These are phyloP conservation scores for Rutstroemia sp. DNA, from an alignment of 2,329 filamentous ascomycete species.

Conservation along the genomic window DNA sequence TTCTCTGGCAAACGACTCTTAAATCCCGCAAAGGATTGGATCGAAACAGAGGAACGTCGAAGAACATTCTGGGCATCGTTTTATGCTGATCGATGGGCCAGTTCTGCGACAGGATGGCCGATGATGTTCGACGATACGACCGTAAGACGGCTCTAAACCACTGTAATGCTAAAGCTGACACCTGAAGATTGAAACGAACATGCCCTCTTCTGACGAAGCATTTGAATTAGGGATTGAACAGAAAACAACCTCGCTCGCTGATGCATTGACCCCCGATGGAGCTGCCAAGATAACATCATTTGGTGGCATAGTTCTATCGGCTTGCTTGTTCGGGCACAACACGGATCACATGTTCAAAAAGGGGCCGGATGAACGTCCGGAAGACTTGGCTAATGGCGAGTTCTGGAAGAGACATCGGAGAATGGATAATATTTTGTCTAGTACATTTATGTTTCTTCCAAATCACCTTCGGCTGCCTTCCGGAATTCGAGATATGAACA, in stretches of 20 bases:
- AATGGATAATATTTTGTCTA: slow-evolving; percentile 74
- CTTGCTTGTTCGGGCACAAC: slow-evolving; percentile 74
- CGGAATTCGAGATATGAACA: slow-evolving; percentile 60
- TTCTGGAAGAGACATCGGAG: slow-evolving; percentile 84
- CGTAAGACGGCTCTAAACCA: neutral
- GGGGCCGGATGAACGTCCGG: slow-evolving; percentile 60
- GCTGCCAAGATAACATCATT: slow-evolving; percentile 62
- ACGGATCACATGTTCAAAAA: slow-evolving; percentile 72
- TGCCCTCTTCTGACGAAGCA: slow-evolving; percentile 74
- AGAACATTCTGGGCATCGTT: slow-evolving; percentile 84
- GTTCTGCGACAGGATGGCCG: slow-evolving; percentile 87
- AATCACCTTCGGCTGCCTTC: slow-evolving; percentile 64
- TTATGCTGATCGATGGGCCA: slow-evolving; percentile 75
- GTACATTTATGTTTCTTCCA: slow-evolving; percentile 71
- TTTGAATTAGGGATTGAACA: slow-evolving; percentile 61
- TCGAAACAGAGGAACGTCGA: slow-evolving; percentile 72
- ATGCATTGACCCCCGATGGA: slow-evolving; percentile 44
- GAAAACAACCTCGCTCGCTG: slow-evolving; percentile 53
- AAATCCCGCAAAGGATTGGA: slow-evolving; percentile 68
- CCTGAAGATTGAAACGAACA: slow-evolving; percentile 50
- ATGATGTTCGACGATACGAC: slow-evolving; percentile 70
- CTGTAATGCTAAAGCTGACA: slow-evolving; percentile 9
- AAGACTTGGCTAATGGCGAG: slow-evolving; percentile 64
- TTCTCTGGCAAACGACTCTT: slow-evolving; percentile 65
- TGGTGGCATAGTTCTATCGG: slow-evolving; percentile 64